phyloP scores from a whole-genome alignment of 176 grass and related monocot genomes.

The Avena insularis region DNA sequence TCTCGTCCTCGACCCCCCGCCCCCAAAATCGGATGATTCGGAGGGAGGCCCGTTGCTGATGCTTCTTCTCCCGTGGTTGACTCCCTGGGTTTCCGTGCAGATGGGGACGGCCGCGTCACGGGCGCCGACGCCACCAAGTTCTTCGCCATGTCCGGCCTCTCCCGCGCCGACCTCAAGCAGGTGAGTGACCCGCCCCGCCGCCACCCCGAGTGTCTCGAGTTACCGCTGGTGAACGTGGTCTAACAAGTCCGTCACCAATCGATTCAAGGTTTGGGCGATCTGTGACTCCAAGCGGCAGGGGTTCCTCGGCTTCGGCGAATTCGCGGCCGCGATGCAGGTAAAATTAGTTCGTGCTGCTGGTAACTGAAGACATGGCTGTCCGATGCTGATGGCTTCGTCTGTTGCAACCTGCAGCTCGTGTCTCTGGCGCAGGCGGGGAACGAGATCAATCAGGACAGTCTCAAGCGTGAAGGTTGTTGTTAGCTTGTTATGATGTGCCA shows the following conservation, averaged over 20 bases:
- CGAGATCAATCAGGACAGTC: slow-evolving; percentile 66
- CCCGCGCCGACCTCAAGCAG: slow-evolving; percentile 87
- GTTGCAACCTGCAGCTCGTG: slow-evolving; percentile 62
- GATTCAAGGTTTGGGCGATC: slow-evolving; percentile 83
- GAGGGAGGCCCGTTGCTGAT: background rate
- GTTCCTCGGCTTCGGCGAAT: slow-evolving; percentile 82
- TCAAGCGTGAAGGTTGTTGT: slow-evolving; percentile 67
- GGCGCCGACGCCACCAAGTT: slow-evolving; percentile 80
- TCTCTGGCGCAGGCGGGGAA: slow-evolving; percentile 81
- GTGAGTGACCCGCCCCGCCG: slow-evolving; percentile 22
- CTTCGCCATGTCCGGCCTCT: slow-evolving; percentile 82
- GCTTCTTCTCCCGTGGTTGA: background rate
- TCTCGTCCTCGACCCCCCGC: too few relatives aligned
- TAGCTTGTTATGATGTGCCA: background rate
- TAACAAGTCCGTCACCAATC: background rate
- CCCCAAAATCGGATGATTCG: background rate
- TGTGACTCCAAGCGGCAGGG: slow-evolving; percentile 87
- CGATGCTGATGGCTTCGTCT: background rate
- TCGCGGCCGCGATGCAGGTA: slow-evolving; percentile 87
- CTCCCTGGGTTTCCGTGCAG: slow-evolving; percentile 27
- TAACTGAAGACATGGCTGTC: background rate
- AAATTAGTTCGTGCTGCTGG: background rate
- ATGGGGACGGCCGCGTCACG: slow-evolving; percentile 79
- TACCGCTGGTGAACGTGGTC: background rate
- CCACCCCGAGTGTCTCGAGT: background rate